Percentiles rank a stretch among this genome's conserved stretches.
phyloP scores from a whole-genome alignment of 164 flowering plant genomes.

The Piper longum region DNA sequence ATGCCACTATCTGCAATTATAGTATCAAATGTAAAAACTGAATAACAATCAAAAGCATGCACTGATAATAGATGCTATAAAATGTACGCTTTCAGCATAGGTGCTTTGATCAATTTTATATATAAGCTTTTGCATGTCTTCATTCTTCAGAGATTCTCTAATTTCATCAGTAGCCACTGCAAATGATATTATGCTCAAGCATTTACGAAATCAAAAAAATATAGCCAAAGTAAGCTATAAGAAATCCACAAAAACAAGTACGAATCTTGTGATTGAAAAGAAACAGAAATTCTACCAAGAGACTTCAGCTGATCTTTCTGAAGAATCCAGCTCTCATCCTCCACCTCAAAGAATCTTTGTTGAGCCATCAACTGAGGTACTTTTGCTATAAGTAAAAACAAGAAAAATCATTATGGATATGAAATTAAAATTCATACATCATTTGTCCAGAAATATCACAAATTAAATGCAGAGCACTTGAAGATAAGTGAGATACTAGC shows the following conservation, averaged over 20 bases:
- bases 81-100: slow-evolving; percentile 38
- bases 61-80: not conserved
- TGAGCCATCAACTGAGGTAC: slow-evolving; percentile 12
- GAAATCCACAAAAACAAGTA: not conserved
- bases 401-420: no score
- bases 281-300: slow-evolving; percentile 25
- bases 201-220: not conserved
- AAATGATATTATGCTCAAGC: slow-evolving; percentile 1
- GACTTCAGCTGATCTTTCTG: slow-evolving; percentile 35
- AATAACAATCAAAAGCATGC: not conserved
- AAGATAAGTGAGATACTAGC: no score
- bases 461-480: no score
- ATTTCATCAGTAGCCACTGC: slow-evolving; percentile 62
- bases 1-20: not conserved
- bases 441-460: no score
- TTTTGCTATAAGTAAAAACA: not conserved
- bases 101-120: slow-evolving; percentile 37
- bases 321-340: slow-evolving; percentile 33
- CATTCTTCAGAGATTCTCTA: slow-evolving; percentile 44
- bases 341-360: slow-evolving; percentile 25
- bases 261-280: not conserved
- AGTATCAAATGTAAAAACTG: not conserved
- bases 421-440: no score
- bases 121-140: slow-evolving; percentile 54
- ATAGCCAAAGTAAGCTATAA: not conserved